Conservation (phyloP, 140 eudicot genomes). For the Stevia rebaudiana region DNA sequence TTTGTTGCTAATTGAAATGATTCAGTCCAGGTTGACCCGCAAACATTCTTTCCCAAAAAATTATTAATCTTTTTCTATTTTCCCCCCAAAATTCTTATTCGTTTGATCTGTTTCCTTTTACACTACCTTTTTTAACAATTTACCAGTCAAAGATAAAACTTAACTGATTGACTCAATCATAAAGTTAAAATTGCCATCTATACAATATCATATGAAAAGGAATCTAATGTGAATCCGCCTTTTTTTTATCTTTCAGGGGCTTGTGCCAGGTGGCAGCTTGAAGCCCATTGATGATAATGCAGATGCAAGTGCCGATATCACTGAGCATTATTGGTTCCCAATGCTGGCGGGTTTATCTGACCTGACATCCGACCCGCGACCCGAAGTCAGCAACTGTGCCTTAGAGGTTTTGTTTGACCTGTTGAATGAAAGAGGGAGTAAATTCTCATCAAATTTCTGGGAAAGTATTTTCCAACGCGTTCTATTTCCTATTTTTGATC, state of each 20-base stretch:
- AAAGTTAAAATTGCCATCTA: neutral
- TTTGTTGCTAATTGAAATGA: neutral
- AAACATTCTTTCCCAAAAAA: neutral
- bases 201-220: conserved; percentile 1
- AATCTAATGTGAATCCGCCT: conserved; percentile 1
- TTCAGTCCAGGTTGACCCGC: neutral
- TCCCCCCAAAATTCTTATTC: neutral
- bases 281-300: conserved; percentile 67
- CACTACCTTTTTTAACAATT: neutral
- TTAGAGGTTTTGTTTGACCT: conserved; percentile 95
- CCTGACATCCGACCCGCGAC: conserved; percentile 86
- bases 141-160: neutral
- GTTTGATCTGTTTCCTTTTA: neutral
- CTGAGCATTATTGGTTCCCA: conserved; percentile 99
- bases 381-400: conserved; percentile 95
- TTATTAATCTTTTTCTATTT: neutral
- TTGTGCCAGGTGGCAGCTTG: conserved; percentile 90
- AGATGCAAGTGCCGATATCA: conserved; percentile 67
- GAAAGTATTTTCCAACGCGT: conserved; percentile 91
- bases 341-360: conserved; percentile 98
- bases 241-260: conserved; percentile 52
- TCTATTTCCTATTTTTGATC: conserved; percentile 92
- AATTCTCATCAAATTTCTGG: conserved; percentile 88
- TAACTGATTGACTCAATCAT: neutral
- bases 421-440: conserved; percentile 90